Conservation (phyloP, 257 asterid species). For the Plantago major region DNA sequence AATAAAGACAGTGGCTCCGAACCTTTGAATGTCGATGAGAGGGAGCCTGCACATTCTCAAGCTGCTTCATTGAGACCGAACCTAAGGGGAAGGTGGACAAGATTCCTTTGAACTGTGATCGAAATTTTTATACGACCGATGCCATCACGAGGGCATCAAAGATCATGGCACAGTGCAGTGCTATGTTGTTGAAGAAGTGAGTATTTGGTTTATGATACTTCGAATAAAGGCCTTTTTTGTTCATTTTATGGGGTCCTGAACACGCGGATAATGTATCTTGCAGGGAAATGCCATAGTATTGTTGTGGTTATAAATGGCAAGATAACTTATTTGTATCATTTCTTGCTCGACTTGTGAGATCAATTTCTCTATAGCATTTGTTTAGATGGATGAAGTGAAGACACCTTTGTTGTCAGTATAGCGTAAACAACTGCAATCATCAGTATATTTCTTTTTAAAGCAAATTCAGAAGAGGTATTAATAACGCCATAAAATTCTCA, state of each 20-base stretch:
- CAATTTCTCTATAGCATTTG: slow-evolving; percentile 1
- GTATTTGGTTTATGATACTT: slow-evolving; percentile 19
- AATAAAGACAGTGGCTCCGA: slow-evolving; percentile 79
- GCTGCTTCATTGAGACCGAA: slow-evolving; percentile 70
- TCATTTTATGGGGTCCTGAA: slow-evolving; percentile 14
- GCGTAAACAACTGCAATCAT: no score
- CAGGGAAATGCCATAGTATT: slow-evolving; percentile 31
- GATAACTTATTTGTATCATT: slow-evolving; percentile 29
- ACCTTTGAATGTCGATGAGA: slow-evolving; percentile 76
- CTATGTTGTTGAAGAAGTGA: slow-evolving; percentile 56
- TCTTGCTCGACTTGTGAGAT: slow-evolving; percentile 7
- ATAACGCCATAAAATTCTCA: no score
- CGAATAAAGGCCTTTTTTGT: slow-evolving; percentile 37
- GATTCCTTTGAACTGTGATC: slow-evolving; percentile 51
- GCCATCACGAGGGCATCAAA: slow-evolving; percentile 92
- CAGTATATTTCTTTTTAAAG: no score
- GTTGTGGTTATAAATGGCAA: slow-evolving; percentile 70
- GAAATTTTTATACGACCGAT: slow-evolving; percentile 94
- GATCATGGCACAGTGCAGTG: slow-evolving; percentile 96
- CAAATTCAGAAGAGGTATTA: no score
- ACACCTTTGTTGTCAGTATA: background rate
- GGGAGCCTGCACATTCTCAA: slow-evolving; percentile 73
- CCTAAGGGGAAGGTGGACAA: slow-evolving; percentile 41
- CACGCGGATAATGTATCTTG: slow-evolving; percentile 17
- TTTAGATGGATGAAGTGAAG: background rate